Evolutionary conservation across 1,284 basidiomycete genomes (phyloP), one percentile per base, ranked within the genome.

Genomic region (Psilocybe mexicana): DNA sequence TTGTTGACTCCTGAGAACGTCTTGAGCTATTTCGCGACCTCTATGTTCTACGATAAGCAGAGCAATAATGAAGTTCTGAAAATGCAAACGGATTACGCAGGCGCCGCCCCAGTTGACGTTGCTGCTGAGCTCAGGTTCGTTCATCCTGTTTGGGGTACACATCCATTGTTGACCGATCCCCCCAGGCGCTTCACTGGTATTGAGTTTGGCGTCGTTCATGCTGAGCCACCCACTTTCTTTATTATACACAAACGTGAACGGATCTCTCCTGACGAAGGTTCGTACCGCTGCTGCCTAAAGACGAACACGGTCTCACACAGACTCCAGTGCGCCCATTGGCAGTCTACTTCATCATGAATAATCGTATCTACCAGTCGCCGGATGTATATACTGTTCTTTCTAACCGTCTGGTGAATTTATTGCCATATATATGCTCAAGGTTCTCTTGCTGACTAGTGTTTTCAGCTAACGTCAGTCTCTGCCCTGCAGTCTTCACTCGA

Each of bases 1-100:
- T 87, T 87, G 7, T 79, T 93, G 63, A 87, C 86, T 2, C 71
- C 79, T 11, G 83, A 88, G 60, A 92, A 90, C 68, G 90, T 91
- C 43, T 87, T 94, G 63, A 90, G 93, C 55, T 94, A 94, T 74
- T 94, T 94, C 69, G 79, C 87, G 14, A 83, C 84, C 1, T 93
- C 90, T 14, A 92, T 92, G 85, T 93, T 93, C 76, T 94, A 92
- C 71, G 92, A 94, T 74, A 91, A 92, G 70, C 86, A 91, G 72
- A 93, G 91, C 72, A 94, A 90, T 72, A 94, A 94, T 70, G 90
- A 93, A 68, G 86, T 91, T 28, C 76, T 94, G 46, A 86, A 91
- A 65, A 94, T 94, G 92, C 92, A 94, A 72, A 93, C 90, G 0
- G 87, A 88, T 75, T 87, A 90, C 66, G 88, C 88, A 0, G 90